phyloP scores from a whole-genome alignment of 257 asterid genomes.

The Linderniella brevidens region DNA sequence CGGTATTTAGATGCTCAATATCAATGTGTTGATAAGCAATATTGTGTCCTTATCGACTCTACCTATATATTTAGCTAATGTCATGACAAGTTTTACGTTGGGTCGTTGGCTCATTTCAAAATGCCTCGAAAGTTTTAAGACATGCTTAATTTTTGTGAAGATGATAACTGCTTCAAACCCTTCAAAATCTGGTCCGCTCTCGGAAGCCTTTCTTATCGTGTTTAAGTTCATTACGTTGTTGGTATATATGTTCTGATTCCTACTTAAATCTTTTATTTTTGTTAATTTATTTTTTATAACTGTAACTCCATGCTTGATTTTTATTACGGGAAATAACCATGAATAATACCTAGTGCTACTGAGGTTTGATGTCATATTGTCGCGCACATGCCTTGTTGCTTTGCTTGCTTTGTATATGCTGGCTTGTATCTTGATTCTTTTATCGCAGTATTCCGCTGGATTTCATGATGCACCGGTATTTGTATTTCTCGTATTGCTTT shows the following conservation, averaged over 20 bases:
- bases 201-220: too few relatives aligned
- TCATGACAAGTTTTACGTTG: neutral
- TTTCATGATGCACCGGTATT: slow-evolving; percentile 98
- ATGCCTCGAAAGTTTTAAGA: too few relatives aligned
- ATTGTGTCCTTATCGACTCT: slow-evolving; percentile 16
- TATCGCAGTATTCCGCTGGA: slow-evolving; percentile 23
- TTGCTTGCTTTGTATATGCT: neutral
- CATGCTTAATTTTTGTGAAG: too few relatives aligned
- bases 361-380: neutral
- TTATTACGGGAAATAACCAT: too few relatives aligned
- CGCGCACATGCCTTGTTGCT: neutral
- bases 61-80: neutral
- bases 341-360: neutral
- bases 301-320: too few relatives aligned
- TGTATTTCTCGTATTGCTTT: slow-evolving; percentile 9
- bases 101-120: neutral
- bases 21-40: slow-evolving; percentile 58
- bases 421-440: neutral
- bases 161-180: too few relatives aligned
- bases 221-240: too few relatives aligned
- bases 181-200: too few relatives aligned
- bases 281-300: too few relatives aligned
- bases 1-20: slow-evolving; percentile 77
- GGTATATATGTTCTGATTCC: too few relatives aligned
- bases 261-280: too few relatives aligned